Conservation (phyloP, 495 filamentous ascomycete genomes). For the Neurospora sp. region DNA sequence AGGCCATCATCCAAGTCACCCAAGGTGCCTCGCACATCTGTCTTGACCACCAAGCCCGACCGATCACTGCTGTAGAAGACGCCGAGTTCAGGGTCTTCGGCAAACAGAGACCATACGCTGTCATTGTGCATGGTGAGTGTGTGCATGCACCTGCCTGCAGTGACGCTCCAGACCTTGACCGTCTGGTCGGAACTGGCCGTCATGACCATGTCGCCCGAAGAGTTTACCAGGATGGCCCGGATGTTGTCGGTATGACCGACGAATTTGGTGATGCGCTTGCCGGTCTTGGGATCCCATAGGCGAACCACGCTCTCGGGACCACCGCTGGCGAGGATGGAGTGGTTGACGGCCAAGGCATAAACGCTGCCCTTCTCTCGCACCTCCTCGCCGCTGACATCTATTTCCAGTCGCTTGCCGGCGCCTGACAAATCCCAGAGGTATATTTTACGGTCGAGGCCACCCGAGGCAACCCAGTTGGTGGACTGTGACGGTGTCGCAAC, state of each 20-base stretch:
- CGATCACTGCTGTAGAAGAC: constrained; percentile 93
- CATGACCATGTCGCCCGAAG: constrained; percentile 82
- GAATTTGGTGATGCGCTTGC: constrained; percentile 88
- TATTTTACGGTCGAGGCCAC: constrained; percentile 86
- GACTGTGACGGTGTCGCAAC: constrained; percentile 63
- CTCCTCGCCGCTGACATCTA: constrained; percentile 71
- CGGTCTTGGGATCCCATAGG: constrained; percentile 84
- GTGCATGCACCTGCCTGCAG: constrained; percentile 89
- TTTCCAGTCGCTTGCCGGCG: constrained; percentile 71
- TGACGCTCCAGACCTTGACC: constrained; percentile 94
- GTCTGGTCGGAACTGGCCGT: constrained; percentile 94
- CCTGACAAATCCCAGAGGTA: constrained; percentile 89
- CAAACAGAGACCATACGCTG: constrained; percentile 93
- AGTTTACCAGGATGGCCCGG: constrained; percentile 78
- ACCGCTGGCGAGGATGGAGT: constrained; percentile 73
- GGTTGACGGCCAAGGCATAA: constrained; percentile 73
- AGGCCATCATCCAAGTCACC: constrained; percentile 82
- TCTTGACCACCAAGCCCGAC: constrained; percentile 87
- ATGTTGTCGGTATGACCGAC: constrained; percentile 97
- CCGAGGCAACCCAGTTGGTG: constrained; percentile 89
- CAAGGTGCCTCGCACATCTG: constrained; percentile 61
- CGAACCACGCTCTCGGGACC: constrained; percentile 90
- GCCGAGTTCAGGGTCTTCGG: constrained; percentile 71
- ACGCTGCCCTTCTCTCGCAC: constrained; percentile 84
- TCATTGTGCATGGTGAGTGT: constrained; percentile 98